A percentile compares a stretch with the other conserved stretches of the same genome.
Evolutionary conservation across 257 asterid species (phyloP).

Genomic region (Solanum microdontum): DNA sequence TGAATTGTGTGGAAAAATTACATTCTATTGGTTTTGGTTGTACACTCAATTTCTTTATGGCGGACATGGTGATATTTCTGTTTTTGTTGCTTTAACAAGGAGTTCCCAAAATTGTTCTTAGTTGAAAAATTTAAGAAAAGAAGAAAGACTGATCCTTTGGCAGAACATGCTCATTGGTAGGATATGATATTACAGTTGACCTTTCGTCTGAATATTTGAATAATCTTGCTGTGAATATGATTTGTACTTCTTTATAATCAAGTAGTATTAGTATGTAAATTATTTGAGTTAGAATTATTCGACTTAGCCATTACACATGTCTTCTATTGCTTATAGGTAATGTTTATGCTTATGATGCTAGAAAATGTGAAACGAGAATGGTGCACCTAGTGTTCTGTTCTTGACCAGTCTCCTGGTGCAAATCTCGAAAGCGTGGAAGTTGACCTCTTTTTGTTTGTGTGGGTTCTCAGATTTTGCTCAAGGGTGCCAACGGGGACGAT

Average conservation of each 20-base stretch:
- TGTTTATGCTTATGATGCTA: not conserved
- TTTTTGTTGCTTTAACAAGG: not conserved
- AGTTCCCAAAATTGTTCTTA: not conserved
- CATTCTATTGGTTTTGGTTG: not conserved
- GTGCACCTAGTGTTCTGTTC: not conserved
- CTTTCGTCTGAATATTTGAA: not conserved
- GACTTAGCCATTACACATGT: not conserved
- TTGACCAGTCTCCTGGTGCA: not conserved
- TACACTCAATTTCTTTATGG: not conserved
- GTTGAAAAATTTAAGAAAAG: not conserved
- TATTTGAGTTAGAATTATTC: not conserved
- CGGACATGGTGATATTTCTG: not conserved
- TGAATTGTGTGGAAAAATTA: not conserved
- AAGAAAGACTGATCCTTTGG: not conserved
- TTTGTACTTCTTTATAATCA: not conserved
- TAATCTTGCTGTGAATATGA: not conserved
- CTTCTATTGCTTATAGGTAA: not conserved
- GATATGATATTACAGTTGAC: not conserved
- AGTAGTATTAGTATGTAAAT: not conserved
- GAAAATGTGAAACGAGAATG: not conserved
- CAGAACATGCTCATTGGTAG: not conserved
- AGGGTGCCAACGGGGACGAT: conserved; percentile 82
- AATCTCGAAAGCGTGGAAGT: not conserved
- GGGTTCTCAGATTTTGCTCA: conserved; percentile 61
- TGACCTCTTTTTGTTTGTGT: not conserved